Percentiles rank a stretch among this genome's conserved stretches.
Conservation (phyloP, 2,329 filamentous ascomycete genomes). For the Fusarium annulatum region DNA sequence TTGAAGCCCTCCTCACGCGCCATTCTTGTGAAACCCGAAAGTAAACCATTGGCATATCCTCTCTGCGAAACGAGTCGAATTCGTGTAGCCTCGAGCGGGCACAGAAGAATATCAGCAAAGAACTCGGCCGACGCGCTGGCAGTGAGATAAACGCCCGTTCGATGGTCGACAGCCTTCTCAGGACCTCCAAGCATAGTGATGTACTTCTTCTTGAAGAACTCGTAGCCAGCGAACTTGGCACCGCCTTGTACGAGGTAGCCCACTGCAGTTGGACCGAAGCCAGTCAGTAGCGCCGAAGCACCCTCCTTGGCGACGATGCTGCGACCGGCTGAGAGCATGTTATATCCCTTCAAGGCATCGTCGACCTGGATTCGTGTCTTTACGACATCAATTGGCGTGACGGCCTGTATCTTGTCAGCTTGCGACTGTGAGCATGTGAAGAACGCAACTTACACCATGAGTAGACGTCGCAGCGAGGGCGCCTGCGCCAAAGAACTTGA, state of each 20-base stretch:
- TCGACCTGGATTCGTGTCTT: constrained; percentile 94
- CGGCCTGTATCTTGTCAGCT: constrained; percentile 54
- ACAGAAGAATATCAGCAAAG: constrained; percentile 83
- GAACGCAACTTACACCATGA: constrained; percentile 56
- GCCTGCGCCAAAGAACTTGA: constrained; percentile 65
- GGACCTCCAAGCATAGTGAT: constrained; percentile 74
- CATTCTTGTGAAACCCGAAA: constrained; percentile 80
- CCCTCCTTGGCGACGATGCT: constrained; percentile 85
- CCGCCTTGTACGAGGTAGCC: constrained; percentile 92
- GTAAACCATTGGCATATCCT: constrained; percentile 78
- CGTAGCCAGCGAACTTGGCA: constrained; percentile 92
- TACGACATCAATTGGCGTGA: constrained; percentile 73
- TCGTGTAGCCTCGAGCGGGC: constrained; percentile 86
- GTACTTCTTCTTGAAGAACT: constrained; percentile 92
- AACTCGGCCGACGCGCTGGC: constrained; percentile 76
- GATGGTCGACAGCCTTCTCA: constrained; percentile 56
- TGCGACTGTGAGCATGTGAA: neutral
- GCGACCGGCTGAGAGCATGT: constrained; percentile 82
- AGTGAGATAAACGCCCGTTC: constrained; percentile 75
- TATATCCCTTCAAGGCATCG: constrained; percentile 84
- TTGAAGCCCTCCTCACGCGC: constrained; percentile 78
- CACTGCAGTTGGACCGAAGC: constrained; percentile 85
- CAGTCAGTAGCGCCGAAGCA: constrained; percentile 81
- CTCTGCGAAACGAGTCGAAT: constrained; percentile 85
- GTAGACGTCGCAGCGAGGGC: constrained; percentile 64